These are phyloP conservation scores for Tanacetum coccineum DNA, from an alignment of 129 eudicot genomes.

Conservation along the genomic window DNA sequence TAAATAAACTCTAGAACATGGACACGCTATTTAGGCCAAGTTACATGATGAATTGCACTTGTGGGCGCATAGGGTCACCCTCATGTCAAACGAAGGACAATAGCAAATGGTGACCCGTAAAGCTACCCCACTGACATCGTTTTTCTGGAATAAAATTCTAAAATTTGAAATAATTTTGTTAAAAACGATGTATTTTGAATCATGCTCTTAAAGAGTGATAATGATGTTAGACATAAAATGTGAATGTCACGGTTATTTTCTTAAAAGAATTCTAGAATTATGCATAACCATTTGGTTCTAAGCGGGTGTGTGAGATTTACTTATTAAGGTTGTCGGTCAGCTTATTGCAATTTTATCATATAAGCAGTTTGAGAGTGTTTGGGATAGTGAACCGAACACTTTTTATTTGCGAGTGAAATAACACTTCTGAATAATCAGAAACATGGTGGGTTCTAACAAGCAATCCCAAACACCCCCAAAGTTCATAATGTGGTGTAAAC, in stretches of 20 bases:
- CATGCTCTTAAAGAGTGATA: neutral
- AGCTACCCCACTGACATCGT: neutral
- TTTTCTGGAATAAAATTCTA: neutral
- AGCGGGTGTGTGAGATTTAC: too few species aligned
- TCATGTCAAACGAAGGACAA: neutral
- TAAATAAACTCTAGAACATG: conserved; percentile 5
- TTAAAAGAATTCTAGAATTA: neutral
- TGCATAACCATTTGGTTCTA: neutral
- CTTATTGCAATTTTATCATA: too few species aligned
- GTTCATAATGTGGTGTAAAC: neutral
- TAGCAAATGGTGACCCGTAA: neutral
- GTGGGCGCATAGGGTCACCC: neutral
- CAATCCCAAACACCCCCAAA: too few species aligned
- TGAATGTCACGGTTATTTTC: neutral
- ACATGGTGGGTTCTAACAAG: too few species aligned
- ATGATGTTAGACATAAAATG: conserved; percentile 9
- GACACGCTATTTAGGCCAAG: neutral
- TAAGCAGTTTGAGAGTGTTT: too few species aligned
- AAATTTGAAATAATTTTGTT: too few species aligned
- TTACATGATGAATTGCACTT: neutral
- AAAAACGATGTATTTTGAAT: neutral
- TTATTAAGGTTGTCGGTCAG: too few species aligned
- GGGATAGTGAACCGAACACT: too few species aligned
- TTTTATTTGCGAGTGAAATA: too few species aligned
- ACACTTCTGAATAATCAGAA: too few species aligned